Percentiles rank a stretch among this genome's conserved stretches.
Conservation (phyloP, 1,139 yeast species). For the Suhomyces guaymorum region DNA sequence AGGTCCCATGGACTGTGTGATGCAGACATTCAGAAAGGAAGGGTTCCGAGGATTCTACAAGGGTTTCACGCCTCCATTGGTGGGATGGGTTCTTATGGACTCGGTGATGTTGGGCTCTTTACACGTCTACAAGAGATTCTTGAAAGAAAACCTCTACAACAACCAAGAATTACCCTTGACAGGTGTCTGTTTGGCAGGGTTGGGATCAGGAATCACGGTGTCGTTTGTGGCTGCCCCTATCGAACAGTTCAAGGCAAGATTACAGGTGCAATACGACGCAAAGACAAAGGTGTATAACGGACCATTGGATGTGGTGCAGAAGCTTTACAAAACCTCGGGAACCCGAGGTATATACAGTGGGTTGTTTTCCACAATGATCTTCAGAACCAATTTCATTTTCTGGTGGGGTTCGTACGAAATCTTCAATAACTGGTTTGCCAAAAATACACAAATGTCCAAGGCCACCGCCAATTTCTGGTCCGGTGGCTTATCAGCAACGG, state of each 20-base stretch:
- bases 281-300: conserved; percentile 68
- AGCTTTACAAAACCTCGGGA: conserved; percentile 59
- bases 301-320: conserved; percentile 69
- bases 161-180: conserved; percentile 61
- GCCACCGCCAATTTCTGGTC: conserved; percentile 86
- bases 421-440: conserved; percentile 66
- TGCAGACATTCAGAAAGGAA: conserved; percentile 69
- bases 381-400: conserved; percentile 80
- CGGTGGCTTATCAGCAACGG: conserved; percentile 83
- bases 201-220: conserved; percentile 91
- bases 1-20: conserved; percentile 81
- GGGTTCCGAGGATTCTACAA: conserved; percentile 78
- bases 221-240: conserved; percentile 93
- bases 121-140: conserved; percentile 69
- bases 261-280: conserved; percentile 88
- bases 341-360: conserved; percentile 78
- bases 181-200: conserved; percentile 74
- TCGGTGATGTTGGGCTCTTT: conserved; percentile 84
- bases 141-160: conserved; percentile 63
- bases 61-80: conserved; percentile 88
- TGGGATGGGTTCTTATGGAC: conserved; percentile 95
- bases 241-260: conserved; percentile 83
- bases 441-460: conserved; percentile 61
- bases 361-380: conserved; percentile 79
- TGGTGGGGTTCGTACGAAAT: conserved; percentile 96